These are phyloP conservation scores for Coemansia aciculifera DNA, from an alignment of 192 early-diverging fungal genomes.

Conservation along the genomic window DNA sequence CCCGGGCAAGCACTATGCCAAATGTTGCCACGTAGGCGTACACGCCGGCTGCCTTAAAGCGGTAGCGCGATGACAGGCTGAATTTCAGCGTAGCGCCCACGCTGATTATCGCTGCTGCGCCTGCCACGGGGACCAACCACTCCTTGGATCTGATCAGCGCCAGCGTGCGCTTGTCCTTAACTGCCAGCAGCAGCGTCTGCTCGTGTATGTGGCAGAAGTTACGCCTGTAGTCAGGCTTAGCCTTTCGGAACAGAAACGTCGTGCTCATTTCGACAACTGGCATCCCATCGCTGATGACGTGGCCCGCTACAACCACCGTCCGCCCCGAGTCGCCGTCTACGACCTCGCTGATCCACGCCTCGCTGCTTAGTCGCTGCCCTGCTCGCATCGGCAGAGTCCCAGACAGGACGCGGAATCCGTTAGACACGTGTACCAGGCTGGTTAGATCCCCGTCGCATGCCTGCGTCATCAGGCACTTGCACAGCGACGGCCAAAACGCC, in stretches of 20 bases:
- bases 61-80: constrained; percentile 54
- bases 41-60: constrained; percentile 51
- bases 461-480: constrained; percentile 89
- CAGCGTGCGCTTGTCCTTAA: constrained; percentile 69
- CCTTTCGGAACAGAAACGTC: constrained; percentile 90
- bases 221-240: constrained; percentile 80
- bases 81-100: constrained; percentile 58
- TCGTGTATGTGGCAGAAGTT: constrained; percentile 84
- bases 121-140: constrained; percentile 67
- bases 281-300: constrained; percentile 68
- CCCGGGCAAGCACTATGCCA: constrained; percentile 69
- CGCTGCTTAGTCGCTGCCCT: constrained; percentile 81
- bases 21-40: constrained; percentile 75
- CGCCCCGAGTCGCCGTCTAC: constrained; percentile 84
- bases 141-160: constrained; percentile 86
- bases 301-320: constrained; percentile 85
- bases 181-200: constrained; percentile 69
- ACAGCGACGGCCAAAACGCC: constrained; percentile 78
- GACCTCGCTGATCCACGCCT: constrained; percentile 81
- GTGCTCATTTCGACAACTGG: constrained; percentile 87
- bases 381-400: constrained; percentile 68
- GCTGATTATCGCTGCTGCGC: constrained; percentile 53
- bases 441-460: constrained; percentile 91
- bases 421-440: constrained; percentile 88
- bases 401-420: constrained; percentile 85